Evolutionary conservation across 352 stramenopile genomes (phyloP).

Genomic region (Pythium scleroteichum): DNA sequence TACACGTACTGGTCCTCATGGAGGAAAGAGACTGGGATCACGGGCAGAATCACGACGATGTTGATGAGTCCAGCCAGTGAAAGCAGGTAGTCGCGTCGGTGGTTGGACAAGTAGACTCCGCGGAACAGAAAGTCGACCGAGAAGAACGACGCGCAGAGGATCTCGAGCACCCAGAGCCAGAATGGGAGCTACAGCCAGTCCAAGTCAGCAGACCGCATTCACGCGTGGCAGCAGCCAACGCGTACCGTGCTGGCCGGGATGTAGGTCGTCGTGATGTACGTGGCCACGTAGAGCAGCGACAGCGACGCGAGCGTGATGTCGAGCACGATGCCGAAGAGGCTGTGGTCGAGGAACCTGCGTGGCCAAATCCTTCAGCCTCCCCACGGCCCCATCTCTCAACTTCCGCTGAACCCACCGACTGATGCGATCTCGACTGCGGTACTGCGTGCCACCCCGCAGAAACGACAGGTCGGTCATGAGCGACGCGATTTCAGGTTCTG

Average conservation of each 20-base stretch:
- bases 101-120: constrained; percentile 66
- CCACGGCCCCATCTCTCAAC: too few relatives aligned
- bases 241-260: constrained; percentile 56
- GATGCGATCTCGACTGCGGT: constrained; percentile 42
- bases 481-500: constrained; percentile 34
- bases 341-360: constrained; percentile 77
- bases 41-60: constrained; percentile 65
- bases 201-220: background rate
- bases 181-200: constrained; percentile 43
- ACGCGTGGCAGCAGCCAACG: too few relatives aligned
- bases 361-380: background rate
- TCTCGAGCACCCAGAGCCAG: constrained; percentile 68
- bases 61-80: constrained; percentile 59
- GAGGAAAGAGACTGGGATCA: constrained; percentile 78
- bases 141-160: constrained; percentile 69
- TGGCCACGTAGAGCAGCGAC: constrained; percentile 57
- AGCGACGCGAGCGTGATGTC: constrained; percentile 60
- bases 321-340: constrained; percentile 61
- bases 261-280: constrained; percentile 83
- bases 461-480: constrained; percentile 36
- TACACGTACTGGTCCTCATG: constrained; percentile 64
- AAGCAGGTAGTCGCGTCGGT: constrained; percentile 65
- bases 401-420: constrained; percentile 35
- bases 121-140: constrained; percentile 69
- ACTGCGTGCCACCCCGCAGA: constrained; percentile 27